phyloP scores from a whole-genome alignment of 768 basidiomycete genomes.

The Podaxis pistillaris region DNA sequence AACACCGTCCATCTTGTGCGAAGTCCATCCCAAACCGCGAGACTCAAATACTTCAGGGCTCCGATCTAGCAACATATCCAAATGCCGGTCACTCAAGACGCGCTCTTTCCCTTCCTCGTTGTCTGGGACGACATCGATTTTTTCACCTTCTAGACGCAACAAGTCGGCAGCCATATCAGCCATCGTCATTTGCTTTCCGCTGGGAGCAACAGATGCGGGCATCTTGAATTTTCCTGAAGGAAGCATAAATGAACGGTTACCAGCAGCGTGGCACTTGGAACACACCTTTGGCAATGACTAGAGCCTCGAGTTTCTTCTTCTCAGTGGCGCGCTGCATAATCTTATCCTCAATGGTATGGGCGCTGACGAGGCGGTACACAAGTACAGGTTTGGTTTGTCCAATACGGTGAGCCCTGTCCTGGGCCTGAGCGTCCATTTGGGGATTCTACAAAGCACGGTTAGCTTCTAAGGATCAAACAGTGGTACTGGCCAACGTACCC shows the following conservation, averaged over 20 bases:
- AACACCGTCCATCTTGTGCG: constrained; percentile 23
- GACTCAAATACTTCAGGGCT: constrained; percentile 69
- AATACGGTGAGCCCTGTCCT: constrained; percentile 94
- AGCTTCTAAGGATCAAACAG: neutral
- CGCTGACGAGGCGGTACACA: constrained; percentile 83
- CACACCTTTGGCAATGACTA: constrained; percentile 91
- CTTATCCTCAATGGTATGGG: constrained; percentile 88
- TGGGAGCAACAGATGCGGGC: constrained; percentile 52
- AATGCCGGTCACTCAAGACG: constrained; percentile 79
- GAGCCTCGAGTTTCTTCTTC: constrained; percentile 87
- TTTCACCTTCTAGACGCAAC: constrained; percentile 80
- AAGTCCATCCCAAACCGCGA: constrained; percentile 74
- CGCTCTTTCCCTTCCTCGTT: constrained; percentile 66
- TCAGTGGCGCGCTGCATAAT: constrained; percentile 87
- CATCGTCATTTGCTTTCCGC: constrained; percentile 59
- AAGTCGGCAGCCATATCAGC: constrained; percentile 80
- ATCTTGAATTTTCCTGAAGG: constrained; percentile 78
- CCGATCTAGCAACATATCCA: constrained; percentile 80
- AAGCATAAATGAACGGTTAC: neutral
- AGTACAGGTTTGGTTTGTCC: constrained; percentile 91
- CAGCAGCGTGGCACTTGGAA: neutral
- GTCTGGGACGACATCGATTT: constrained; percentile 81
- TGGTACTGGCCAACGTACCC: constrained; percentile 47
- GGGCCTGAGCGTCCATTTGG: constrained; percentile 95
- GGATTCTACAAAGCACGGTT: constrained; percentile 58